phyloP scores from a whole-genome alignment of 2,329 filamentous ascomycete genomes.

The Nakataea oryzae region DNA sequence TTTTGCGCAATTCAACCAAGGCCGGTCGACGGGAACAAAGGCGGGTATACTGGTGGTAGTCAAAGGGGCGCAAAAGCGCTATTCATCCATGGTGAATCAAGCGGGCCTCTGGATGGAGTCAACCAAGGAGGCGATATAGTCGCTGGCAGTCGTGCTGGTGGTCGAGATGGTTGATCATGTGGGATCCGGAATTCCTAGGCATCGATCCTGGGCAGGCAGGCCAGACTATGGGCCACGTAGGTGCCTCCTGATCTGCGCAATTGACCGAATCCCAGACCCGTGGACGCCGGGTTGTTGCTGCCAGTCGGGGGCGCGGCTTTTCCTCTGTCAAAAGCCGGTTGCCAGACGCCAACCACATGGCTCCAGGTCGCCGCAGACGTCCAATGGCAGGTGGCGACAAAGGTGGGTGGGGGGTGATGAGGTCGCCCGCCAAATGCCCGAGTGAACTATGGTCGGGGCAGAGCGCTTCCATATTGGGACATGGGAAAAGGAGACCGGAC shows the following conservation, averaged over 20 bases:
- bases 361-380: neutral
- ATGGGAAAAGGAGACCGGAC: too few relatives aligned
- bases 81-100: neutral
- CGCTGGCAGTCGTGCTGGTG: neutral
- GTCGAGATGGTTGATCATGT: neutral
- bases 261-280: neutral
- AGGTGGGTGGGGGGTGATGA: neutral
- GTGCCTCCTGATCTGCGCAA: neutral
- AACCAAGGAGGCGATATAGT: neutral
- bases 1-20: neutral
- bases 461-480: too few relatives aligned
- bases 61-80: neutral
- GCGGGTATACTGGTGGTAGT: neutral
- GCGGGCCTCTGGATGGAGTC: neutral
- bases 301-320: neutral
- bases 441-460: neutral
- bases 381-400: neutral
- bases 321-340: too few relatives aligned
- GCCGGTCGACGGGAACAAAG: neutral
- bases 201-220: neutral
- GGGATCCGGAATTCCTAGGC: neutral
- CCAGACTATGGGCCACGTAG: neutral
- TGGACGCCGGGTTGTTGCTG: too few relatives aligned
- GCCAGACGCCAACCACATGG: neutral
- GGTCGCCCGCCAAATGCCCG: neutral